Evolutionary conservation across 148 eudicot genomes (phyloP).

Genomic region (Chenopodium quinoa): DNA sequence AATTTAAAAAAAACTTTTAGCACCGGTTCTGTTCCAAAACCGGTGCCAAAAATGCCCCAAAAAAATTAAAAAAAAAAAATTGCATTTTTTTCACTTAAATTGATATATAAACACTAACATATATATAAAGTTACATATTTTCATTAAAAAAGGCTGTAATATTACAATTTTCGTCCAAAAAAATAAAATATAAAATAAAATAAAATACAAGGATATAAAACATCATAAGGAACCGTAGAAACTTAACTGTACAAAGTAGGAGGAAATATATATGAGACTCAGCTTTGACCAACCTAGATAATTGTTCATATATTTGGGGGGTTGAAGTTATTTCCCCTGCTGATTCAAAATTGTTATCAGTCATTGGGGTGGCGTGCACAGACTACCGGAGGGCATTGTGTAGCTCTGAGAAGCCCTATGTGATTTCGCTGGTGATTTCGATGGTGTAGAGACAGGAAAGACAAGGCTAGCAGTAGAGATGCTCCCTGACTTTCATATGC

Average conservation of each 20-base stretch:
- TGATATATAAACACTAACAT: too few relatives aligned
- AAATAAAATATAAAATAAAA: too few relatives aligned
- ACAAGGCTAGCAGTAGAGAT: constrained; percentile 15
- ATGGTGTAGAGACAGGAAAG: constrained; percentile 19
- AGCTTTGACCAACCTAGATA: constrained; percentile 63
- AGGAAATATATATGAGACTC: neutral
- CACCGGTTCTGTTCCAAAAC: too few relatives aligned
- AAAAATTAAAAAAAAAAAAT: too few relatives aligned
- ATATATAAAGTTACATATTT: too few relatives aligned
- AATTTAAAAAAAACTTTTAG: too few relatives aligned
- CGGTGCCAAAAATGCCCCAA: too few relatives aligned
- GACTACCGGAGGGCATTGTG: constrained; percentile 17
- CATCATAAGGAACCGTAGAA: too few relatives aligned
- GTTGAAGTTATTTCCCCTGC: constrained; percentile 59
- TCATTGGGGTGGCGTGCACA: constrained; percentile 21
- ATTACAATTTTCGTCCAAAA: too few relatives aligned
- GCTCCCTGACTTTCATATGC: constrained; percentile 2
- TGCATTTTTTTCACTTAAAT: too few relatives aligned
- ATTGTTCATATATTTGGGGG: constrained; percentile 85
- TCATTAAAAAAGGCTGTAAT: too few relatives aligned
- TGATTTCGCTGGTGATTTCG: constrained; percentile 19
- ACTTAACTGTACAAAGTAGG: neutral
- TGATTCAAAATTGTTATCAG: constrained; percentile 52
- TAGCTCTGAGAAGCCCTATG: constrained; percentile 21
- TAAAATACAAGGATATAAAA: too few relatives aligned